phyloP scores from a whole-genome alignment of 768 basidiomycete species.

The Xerocomellus amylosporus region DNA sequence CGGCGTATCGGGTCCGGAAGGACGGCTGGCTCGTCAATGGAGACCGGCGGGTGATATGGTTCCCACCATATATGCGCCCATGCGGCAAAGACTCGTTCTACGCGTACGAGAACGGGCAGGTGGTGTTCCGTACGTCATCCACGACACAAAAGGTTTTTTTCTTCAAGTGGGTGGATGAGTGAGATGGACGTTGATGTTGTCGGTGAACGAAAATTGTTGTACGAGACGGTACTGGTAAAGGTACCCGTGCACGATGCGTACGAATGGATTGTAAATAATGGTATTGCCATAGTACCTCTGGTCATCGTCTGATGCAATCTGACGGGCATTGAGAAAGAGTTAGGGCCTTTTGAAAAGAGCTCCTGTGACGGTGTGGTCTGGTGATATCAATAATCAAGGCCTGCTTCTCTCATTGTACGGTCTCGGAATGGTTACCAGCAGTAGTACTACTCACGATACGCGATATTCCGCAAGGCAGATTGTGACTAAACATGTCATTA shows the following conservation, averaged over 20 bases:
- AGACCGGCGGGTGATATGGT: slow-evolving; percentile 16
- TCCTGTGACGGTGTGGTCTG: too few relatives aligned
- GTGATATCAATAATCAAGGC: too few relatives aligned
- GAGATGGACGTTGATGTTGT: not conserved
- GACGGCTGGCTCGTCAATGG: slow-evolving; percentile 22
- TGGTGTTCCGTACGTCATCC: not conserved
- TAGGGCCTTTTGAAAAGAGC: too few relatives aligned
- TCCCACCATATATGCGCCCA: slow-evolving; percentile 1
- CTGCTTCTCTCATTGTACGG: too few relatives aligned
- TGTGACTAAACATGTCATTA: too few relatives aligned
- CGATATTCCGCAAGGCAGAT: too few relatives aligned
- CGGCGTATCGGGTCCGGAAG: slow-evolving; percentile 14
- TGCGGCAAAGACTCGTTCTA: slow-evolving; percentile 3
- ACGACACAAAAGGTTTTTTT: not conserved
- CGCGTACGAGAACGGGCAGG: slow-evolving; percentile 9
- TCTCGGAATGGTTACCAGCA: too few relatives aligned
- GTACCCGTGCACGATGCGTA: not conserved
- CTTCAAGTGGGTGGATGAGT: slow-evolving; percentile 1
- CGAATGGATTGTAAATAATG: too few relatives aligned
- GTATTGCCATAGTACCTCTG: too few relatives aligned
- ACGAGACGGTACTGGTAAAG: not conserved
- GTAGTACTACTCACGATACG: too few relatives aligned
- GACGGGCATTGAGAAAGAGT: too few relatives aligned
- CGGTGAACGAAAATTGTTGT: not conserved
- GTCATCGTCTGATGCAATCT: too few relatives aligned